Conservation (phyloP, 345 rosid genomes). For the Eucalyptus pauciflora region DNA sequence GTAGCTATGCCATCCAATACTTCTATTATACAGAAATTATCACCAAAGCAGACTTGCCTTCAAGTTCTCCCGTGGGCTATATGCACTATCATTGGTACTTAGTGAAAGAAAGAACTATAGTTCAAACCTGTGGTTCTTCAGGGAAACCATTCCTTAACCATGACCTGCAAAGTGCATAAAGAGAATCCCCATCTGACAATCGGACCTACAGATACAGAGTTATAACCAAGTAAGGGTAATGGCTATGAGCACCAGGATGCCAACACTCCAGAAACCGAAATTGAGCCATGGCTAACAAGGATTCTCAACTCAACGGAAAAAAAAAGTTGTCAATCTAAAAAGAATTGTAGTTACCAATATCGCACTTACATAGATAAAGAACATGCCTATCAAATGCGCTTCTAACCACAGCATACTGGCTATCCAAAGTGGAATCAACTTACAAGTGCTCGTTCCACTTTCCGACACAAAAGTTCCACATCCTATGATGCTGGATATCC, state of each 20-base stretch:
- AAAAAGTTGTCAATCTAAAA: not conserved
- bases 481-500: not conserved
- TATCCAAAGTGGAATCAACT: not conserved
- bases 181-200: conserved; percentile 62
- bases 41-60: not conserved
- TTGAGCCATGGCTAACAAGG: not conserved
- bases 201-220: conserved; percentile 39
- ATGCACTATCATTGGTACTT: not conserved
- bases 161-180: conserved; percentile 79
- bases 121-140: conserved; percentile 57
- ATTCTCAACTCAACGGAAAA: not conserved
- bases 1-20: not conserved
- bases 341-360: not conserved
- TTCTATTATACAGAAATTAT: not conserved
- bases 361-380: not conserved
- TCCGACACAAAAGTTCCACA: not conserved
- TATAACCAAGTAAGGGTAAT: not conserved
- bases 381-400: not conserved
- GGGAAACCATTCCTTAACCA: conserved; percentile 82
- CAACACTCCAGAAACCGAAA: not conserved
- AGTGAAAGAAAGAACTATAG: conserved; percentile 13
- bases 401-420: not conserved
- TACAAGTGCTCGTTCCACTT: not conserved
- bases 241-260: not conserved
- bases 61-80: not conserved